Conservation (phyloP, 306 rosid genomes). For the Fagus crenata region DNA sequence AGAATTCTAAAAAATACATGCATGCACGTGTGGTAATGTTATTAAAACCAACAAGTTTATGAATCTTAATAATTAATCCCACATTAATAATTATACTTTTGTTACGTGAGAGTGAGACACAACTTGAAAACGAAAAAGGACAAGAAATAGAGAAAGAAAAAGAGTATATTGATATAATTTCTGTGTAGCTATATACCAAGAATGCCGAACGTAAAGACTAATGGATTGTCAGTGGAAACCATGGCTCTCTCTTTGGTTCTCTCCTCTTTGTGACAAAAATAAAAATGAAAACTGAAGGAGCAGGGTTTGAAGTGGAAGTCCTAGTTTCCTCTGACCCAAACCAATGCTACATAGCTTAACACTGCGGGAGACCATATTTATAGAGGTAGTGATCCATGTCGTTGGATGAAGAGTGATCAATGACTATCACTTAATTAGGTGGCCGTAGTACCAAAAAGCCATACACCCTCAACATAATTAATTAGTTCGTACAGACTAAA, state of each 20-base stretch:
- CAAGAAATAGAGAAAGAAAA: neutral
- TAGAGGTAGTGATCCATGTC: conserved; percentile 29
- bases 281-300: conserved; percentile 15
- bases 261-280: neutral
- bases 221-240: conserved; percentile 32
- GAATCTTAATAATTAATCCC: too few relatives aligned
- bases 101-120: too few relatives aligned
- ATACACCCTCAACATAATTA: conserved; percentile 44
- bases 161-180: neutral
- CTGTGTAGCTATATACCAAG: conserved; percentile 45
- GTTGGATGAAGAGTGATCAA: conserved; percentile 34
- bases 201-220: conserved; percentile 58
- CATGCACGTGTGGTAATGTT: too few relatives aligned
- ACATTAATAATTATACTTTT: too few relatives aligned
- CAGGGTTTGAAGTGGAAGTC: conserved; percentile 22
- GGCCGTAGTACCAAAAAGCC: conserved; percentile 26
- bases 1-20: too few relatives aligned
- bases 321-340: conserved; percentile 29
- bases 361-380: conserved; percentile 39
- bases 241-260: conserved; percentile 11
- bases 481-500: too few relatives aligned
- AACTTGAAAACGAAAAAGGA: too few relatives aligned
- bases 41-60: too few relatives aligned
- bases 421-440: neutral
- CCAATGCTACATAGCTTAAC: conserved; percentile 38